Base-by-base conservation (phyloP, 129 eudicot species). In the Escallonia herrerae region DNA sequence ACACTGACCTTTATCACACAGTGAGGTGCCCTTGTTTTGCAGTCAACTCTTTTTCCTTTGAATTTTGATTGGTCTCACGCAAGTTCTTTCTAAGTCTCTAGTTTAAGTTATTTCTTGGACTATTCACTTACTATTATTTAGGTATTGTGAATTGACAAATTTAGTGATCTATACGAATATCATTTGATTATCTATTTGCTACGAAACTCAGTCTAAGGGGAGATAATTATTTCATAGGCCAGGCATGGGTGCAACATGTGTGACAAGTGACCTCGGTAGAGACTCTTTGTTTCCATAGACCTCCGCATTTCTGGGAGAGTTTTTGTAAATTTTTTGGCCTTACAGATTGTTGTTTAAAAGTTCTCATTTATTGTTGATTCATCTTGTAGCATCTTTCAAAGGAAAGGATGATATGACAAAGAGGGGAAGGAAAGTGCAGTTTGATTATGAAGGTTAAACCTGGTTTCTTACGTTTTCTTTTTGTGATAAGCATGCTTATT, bases 361-460 rank as follows among this genome's bases (percentile, higher is more conserved):
- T 45, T 38, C 37, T n/a, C 57, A 40, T 13, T 59, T 43, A 43
- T 46, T 37, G 44, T 11, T 6, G 58, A 41, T 62, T 40, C 33
- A 45, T 57, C 65, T 76, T 79, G 63, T 67, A 71, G 90, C 71
- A 68, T 62, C 72, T 13, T 41, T 62, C 51, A 80, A 69, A 70
- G 84, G 85, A 58, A 79, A 83, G 78, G 82, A 81, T 60, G 82
- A 80, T 64, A 85, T 68, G 69, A 71, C 73, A 68, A 81, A 81
- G 80, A 81, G 69, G 68, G 95, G 84, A 60, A 81, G 81, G 71
- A 86, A 81, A 73, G 97, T 90, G 72, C 97, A 83, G 65, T 86
- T 90, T 76, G 86, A 77, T 71, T 56, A 66, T 57, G 94, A 89
- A 82, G 96, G 96, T 89, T 74, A 43, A 49, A 40, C 57, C 66